Conservation (phyloP, 495 filamentous ascomycete genomes). For the Aspergillus leporis region DNA sequence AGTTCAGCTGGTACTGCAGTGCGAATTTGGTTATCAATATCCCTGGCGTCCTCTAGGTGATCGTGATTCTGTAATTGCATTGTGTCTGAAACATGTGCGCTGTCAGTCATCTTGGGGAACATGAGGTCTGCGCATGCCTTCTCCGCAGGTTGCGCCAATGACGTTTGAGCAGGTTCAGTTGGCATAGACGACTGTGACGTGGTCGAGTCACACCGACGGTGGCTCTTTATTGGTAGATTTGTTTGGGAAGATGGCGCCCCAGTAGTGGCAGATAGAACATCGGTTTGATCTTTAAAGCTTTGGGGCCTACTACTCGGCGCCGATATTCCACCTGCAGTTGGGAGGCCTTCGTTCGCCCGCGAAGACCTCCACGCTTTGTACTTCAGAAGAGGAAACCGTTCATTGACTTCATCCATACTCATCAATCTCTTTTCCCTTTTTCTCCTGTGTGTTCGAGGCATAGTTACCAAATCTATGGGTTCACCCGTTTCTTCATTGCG, state of each 20-base stretch:
- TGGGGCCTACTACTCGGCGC: conserved; percentile 51
- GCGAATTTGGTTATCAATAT: conserved; percentile 84
- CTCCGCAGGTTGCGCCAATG: conserved; percentile 1
- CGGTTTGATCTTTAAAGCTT: conserved; percentile 25
- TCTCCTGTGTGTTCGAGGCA: conserved; percentile 78
- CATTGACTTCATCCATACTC: conserved; percentile 98
- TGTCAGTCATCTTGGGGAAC: conserved; percentile 10
- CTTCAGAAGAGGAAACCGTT: conserved; percentile 90
- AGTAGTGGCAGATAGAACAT: conserved; percentile 14
- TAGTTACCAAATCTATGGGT: conserved; percentile 73
- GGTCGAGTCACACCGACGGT: conserved; percentile 20
- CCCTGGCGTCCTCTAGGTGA: conserved; percentile 62
- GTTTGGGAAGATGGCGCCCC: conserved; percentile 13
- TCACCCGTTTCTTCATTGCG: conserved; percentile 83
- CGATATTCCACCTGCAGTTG: conserved; percentile 83
- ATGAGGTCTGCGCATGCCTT: conserved; percentile 2
- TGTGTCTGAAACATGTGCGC: conserved; percentile 7
- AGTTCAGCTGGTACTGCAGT: conserved; percentile 80
- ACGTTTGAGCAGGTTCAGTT: conserved; percentile 11
- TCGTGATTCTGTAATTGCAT: conserved; percentile 17
- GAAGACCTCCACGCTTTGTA: conserved; percentile 93
- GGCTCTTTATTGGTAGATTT: conserved; percentile 19
- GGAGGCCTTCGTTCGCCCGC: conserved; percentile 79
- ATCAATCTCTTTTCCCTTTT: conserved; percentile 95
- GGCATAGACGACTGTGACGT: conserved; percentile 18